phyloP scores from a whole-genome alignment of 108 stramenopile species.

The Nitzschia sp. region DNA sequence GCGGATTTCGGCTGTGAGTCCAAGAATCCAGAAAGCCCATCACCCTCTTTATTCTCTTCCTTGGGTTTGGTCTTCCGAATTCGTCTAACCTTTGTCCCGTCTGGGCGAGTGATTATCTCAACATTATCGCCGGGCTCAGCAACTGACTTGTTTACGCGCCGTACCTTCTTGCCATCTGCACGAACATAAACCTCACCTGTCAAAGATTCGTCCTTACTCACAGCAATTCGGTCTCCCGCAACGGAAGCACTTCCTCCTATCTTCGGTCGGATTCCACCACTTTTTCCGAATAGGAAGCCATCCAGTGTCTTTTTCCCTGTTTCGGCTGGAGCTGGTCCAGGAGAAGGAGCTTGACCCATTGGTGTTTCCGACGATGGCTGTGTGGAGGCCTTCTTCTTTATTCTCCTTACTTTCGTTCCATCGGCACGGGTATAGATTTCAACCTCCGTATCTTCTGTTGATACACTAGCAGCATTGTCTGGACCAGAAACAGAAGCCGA shows the following conservation, averaged over 20 bases:
- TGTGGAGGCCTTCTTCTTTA: constrained; percentile 13
- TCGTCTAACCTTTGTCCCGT: constrained; percentile 50
- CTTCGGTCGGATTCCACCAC: constrained; percentile 12
- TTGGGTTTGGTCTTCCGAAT: constrained; percentile 38
- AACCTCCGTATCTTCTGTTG: constrained; percentile 24
- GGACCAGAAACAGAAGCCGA: constrained; percentile 31
- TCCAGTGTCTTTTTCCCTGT: constrained; percentile 28
- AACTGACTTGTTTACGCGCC: constrained; percentile 29
- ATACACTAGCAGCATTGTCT: neutral
- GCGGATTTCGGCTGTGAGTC: constrained; percentile 28
- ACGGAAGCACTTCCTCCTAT: constrained; percentile 42
- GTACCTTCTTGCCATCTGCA: constrained; percentile 53
- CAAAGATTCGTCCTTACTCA: constrained; percentile 28
- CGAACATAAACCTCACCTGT: constrained; percentile 57
- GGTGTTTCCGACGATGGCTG: constrained; percentile 6
- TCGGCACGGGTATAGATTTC: constrained; percentile 53
- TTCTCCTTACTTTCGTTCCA: constrained; percentile 45
- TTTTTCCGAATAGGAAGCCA: constrained; percentile 21
- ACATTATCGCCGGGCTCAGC: constrained; percentile 25
- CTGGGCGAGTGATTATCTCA: constrained; percentile 49
- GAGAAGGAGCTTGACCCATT: neutral
- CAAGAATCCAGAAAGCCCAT: constrained; percentile 22
- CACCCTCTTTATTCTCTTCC: neutral
- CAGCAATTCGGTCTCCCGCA: constrained; percentile 42
- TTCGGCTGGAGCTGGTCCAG: neutral